Evolutionary conservation across 2,329 filamentous ascomycete genomes (phyloP), one percentile per base, ranked within the genome.

Genomic region (Alternaria burnsii): DNA sequence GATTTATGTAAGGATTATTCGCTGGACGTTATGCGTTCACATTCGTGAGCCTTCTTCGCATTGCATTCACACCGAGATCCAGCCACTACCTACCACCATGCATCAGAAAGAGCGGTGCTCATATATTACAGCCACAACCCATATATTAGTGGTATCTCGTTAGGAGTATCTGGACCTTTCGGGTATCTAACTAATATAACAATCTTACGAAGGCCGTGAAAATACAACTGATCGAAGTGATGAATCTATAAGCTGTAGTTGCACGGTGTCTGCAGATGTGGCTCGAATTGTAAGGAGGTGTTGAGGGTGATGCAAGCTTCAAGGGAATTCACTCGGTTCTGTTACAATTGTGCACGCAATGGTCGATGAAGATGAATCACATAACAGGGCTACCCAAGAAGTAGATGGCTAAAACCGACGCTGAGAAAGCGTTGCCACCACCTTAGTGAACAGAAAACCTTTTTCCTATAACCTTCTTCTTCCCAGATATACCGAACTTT

Each of bases 361-460:
- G 20, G 5, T 50, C n/a, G 10, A 36, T 26, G 20, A n/a, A 36
- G 4, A 24, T 34, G 3, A 16, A 3, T 34, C 22, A 34, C 18
- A 36, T 36, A 20, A 38, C 24, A 9, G 22, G 14, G 22, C 32
- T 50, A 26, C 14, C 3, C 4, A 38, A 50, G 16, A 11, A 24
- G 9, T 6, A 3, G 36, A 11, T n/a, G 1, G 11, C 20, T 20
- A 36, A 18, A 16, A 36, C 3, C 6, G 32, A 50, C 46, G 14
- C 22, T 12, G 24, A 52, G 24, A 2, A 5, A 16, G 24, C 12
- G 24, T 30, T 34, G 18, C n/a, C 20, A 38, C 30, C 32, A 14
- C 52, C 36, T 42, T 24, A 58, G 18, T 42, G 6, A 32, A 47
- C 11, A 41, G 55, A 58, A 40, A 40, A 51, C 3, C 51, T 20